Evolutionary conservation across 176 grass and related monocot species (phyloP), one percentile per base, ranked within the genome.

Genomic region (Ananas comosus): DNA sequence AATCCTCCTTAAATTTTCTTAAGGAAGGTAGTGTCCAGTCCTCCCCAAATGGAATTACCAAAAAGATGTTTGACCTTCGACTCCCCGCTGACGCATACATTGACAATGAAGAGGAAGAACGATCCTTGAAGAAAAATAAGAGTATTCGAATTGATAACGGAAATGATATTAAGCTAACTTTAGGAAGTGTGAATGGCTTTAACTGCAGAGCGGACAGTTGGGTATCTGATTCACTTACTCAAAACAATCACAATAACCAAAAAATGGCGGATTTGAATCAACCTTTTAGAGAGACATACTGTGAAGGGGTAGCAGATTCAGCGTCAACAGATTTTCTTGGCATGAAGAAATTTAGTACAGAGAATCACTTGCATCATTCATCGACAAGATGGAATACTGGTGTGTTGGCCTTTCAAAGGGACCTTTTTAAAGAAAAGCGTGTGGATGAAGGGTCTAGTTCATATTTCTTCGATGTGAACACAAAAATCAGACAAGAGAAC

Each of bases 11-110:
- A 10, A 86, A 85, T 48, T 95, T 90, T 11, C 80, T 85, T 51
- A 87, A 80, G 79, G 91, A 95, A 85, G 84, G 83, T 29, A 90
- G 86, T 24, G 81, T 83, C 21, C 87, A 85, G 66, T 87, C 91
- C 74, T 84, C 79, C n/a, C 81, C 91, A 80, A 90, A 87, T 56
- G 77, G 79, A 70, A 80, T 79, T 28, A 64, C 79, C 75, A 75
- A 63, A 75, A 66, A 82, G 51, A 78, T 76, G 64, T 81, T 90
- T 78, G 86, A 85, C 63, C 83, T 92, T 78, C 72, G 69, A 12
- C 85, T 89, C 75, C 77, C 82, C 11, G 85, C 82, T 66, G 85
- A 88, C 64, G 74, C 63, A 54, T 85, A 85, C 72, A 49, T 87
- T 49, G 88, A 89, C 59, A 73, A 87, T 75, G 83, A 81, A 49